Conservation (phyloP, 2,329 filamentous ascomycete genomes). For the Ilyonectria sp. region DNA sequence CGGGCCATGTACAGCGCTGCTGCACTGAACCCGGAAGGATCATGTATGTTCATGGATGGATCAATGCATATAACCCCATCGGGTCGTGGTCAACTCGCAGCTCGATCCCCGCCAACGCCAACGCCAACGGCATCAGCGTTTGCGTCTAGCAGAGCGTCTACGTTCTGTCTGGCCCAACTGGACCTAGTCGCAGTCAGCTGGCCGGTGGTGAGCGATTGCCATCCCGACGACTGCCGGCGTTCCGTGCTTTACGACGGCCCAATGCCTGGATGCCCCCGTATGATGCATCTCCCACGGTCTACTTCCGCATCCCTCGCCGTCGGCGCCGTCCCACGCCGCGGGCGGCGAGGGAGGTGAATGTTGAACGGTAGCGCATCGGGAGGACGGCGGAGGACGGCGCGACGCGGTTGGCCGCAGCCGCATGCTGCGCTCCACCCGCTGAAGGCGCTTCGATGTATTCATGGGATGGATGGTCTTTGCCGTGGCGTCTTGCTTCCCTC, state of each 20-base stretch:
- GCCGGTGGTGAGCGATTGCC: not conserved
- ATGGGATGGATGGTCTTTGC: slow-evolving; percentile 12
- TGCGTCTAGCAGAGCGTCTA: slow-evolving; percentile 18
- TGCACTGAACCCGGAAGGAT: slow-evolving; percentile 10
- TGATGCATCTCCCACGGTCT: slow-evolving; percentile 14
- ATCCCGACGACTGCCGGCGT: slow-evolving; percentile 20
- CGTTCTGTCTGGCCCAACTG: slow-evolving; percentile 11
- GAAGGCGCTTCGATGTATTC: slow-evolving; percentile 21
- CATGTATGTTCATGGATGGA: slow-evolving; percentile 17
- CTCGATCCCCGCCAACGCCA: slow-evolving; percentile 14
- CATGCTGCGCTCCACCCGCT: slow-evolving; percentile 21
- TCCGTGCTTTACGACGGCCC: slow-evolving; percentile 19
- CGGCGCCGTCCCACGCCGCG: slow-evolving; percentile 6
- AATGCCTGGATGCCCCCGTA: not conserved
- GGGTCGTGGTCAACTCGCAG: slow-evolving; percentile 8
- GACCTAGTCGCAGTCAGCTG: not conserved
- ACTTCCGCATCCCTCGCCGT: slow-evolving; percentile 8
- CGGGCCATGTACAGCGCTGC: not conserved
- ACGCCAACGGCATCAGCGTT: slow-evolving; percentile 19
- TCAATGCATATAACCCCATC: slow-evolving; percentile 25
- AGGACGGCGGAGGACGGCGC: slow-evolving; percentile 3
- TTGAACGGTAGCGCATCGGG: not conserved
- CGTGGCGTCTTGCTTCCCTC: slow-evolving; percentile 29
- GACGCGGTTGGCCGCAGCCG: slow-evolving; percentile 31
- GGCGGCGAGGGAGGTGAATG: slow-evolving; percentile 11